A percentile compares a stretch with the other conserved stretches of the same genome.
These are phyloP conservation scores for Aplosporella prunicola DNA, from an alignment of 2,329 filamentous ascomycete genomes.

Conservation along the genomic window DNA sequence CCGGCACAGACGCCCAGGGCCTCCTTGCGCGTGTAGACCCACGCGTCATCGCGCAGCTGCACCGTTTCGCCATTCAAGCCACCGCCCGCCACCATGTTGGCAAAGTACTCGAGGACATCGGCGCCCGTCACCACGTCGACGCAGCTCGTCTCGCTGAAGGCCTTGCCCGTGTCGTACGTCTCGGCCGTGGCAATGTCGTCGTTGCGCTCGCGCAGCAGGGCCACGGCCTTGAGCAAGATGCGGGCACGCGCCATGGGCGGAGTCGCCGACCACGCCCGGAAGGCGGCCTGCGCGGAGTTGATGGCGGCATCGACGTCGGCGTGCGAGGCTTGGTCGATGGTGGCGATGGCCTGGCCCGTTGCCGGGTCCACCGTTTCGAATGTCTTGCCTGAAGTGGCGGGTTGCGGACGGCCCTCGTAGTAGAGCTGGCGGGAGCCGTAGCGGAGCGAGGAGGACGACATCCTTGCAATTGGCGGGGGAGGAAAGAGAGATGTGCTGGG, in stretches of 20 bases:
- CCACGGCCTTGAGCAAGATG: conserved; percentile 67
- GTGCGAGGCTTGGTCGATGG: conserved; percentile 60
- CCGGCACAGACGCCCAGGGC: conserved; percentile 75
- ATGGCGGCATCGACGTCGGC: conserved; percentile 64
- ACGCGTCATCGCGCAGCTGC: conserved; percentile 63
- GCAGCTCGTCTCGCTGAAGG: conserved; percentile 72
- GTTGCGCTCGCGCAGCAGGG: conserved; percentile 64
- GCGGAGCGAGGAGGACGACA: conserved; percentile 25
- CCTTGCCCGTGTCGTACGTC: conserved; percentile 79
- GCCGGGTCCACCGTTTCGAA: conserved; percentile 70
- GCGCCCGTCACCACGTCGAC: conserved; percentile 77
- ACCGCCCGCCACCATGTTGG: conserved; percentile 65
- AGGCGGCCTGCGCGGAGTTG: conserved; percentile 59
- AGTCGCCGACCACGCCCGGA: conserved; percentile 66
- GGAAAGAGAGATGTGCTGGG: not conserved
- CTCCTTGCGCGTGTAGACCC: conserved; percentile 75
- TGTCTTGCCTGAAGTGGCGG: conserved; percentile 48
- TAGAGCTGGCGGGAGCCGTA: conserved; percentile 56
- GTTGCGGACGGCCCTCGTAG: conserved; percentile 62
- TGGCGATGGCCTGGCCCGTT: conserved; percentile 57
- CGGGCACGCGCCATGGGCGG: conserved; percentile 65
- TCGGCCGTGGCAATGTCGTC: conserved; percentile 71
- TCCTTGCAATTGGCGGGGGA: conserved; percentile 3
- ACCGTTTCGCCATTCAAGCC: conserved; percentile 74
- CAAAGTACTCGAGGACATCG: conserved; percentile 81